Evolutionary conservation across 208 protist species (phyloP).

Genomic region (Lotmaria passim): DNA sequence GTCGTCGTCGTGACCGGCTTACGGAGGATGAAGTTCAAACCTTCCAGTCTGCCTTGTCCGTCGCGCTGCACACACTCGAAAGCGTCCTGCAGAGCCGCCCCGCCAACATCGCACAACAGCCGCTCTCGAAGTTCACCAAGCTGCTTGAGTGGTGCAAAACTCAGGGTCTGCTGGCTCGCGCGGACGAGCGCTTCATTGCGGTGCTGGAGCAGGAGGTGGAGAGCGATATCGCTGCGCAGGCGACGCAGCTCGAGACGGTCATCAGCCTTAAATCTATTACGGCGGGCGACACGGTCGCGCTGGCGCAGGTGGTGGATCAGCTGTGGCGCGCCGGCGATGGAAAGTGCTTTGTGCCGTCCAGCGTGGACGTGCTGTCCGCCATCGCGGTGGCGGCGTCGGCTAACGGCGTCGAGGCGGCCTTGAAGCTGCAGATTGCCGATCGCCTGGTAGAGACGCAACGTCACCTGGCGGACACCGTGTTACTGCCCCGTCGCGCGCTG

Average conservation of each 20-base stretch:
- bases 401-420: conserved; percentile 36
- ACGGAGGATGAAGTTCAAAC: conserved; percentile 41
- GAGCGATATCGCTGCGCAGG: conserved; percentile 46
- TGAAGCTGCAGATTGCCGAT: conserved; percentile 46
- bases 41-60: conserved; percentile 37
- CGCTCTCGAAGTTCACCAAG: conserved; percentile 61
- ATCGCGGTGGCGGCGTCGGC: conserved; percentile 60
- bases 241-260: conserved; percentile 78
- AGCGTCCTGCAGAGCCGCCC: conserved; percentile 34
- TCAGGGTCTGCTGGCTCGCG: conserved; percentile 40
- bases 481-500: conserved; percentile 75
- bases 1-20: conserved; percentile 19
- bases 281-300: conserved; percentile 53
- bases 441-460: conserved; percentile 67
- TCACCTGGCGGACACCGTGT: conserved; percentile 24
- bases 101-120: conserved; percentile 39
- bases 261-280: conserved; percentile 69
- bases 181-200: conserved; percentile 29
- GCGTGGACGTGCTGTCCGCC: conserved; percentile 79
- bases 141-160: conserved; percentile 62
- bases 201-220: conserved; percentile 48
- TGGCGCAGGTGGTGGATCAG: conserved; percentile 40
- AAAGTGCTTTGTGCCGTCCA: conserved; percentile 60
- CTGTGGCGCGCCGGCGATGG: conserved; percentile 55
- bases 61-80: conserved; percentile 40